A percentile compares a stretch with the other conserved stretches of the same genome.
Conservation (phyloP, 164 flowering plant species). For the Vitis amurensis region DNA sequence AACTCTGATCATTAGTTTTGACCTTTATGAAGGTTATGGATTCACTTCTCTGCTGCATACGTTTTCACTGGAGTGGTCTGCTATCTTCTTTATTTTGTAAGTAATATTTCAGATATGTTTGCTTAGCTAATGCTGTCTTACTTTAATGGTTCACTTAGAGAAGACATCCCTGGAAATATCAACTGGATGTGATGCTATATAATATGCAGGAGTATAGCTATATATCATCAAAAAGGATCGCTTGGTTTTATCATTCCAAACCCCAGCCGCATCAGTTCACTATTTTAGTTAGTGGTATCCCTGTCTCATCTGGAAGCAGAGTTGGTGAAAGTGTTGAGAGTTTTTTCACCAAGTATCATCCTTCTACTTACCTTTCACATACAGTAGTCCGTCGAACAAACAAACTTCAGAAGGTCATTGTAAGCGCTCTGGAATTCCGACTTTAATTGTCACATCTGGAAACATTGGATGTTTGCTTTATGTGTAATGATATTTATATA, state of each 20-base stretch:
- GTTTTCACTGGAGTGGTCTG: slow-evolving; percentile 75
- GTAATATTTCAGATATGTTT: slow-evolving; percentile 20
- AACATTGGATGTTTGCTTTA: too few relatives aligned
- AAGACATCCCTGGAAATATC: neutral
- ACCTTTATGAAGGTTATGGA: slow-evolving; percentile 76
- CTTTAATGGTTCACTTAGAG: neutral
- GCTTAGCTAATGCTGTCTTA: neutral
- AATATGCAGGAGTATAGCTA: slow-evolving; percentile 71
- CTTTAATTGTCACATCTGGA: neutral
- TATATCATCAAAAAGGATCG: slow-evolving; percentile 66
- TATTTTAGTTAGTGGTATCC: slow-evolving; percentile 76
- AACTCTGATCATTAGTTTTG: slow-evolving; percentile 5
- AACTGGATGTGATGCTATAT: slow-evolving; percentile 4
- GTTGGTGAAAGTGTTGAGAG: slow-evolving; percentile 62
- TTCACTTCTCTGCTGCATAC: slow-evolving; percentile 84
- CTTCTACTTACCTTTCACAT: slow-evolving; percentile 82
- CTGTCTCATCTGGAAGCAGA: slow-evolving; percentile 45
- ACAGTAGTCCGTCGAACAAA: slow-evolving; percentile 58
- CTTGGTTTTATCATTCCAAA: slow-evolving; percentile 62
- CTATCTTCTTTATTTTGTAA: slow-evolving; percentile 80
- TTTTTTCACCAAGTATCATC: slow-evolving; percentile 75
- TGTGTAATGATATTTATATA: neutral
- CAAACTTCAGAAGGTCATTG: slow-evolving; percentile 66
- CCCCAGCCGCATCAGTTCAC: slow-evolving; percentile 85
- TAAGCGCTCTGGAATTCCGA: slow-evolving; percentile 36